A percentile compares a stretch with the other conserved stretches of the same genome.
Conservation (phyloP, 139 green algal species). For the Chlamydomonas schloesseri region DNA sequence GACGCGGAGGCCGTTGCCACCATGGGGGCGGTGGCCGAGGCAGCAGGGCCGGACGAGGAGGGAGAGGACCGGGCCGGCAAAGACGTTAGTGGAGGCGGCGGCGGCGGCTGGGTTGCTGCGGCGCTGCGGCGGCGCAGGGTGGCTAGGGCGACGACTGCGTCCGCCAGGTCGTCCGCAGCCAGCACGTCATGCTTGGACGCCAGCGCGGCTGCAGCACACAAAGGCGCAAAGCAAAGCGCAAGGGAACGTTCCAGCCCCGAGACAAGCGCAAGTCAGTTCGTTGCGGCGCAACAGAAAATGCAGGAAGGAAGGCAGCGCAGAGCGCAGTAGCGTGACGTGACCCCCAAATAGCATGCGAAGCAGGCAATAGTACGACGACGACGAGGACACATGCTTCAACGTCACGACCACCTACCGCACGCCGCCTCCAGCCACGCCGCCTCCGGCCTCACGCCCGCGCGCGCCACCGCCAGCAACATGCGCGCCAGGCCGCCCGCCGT, state of each 20-base stretch:
- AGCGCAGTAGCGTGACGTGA: no score
- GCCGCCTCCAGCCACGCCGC: not conserved
- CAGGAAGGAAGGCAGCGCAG: no score
- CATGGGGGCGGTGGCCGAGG: not conserved
- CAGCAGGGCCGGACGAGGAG: not conserved
- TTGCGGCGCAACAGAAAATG: no score
- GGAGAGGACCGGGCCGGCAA: not conserved
- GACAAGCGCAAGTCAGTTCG: no score
- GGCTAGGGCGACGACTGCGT: constrained; percentile 14
- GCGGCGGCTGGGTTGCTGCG: not conserved
- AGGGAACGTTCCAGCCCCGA: no score
- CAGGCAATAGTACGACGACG: no score
- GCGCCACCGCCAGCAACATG: constrained; percentile 30
- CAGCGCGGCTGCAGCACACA: not conserved
- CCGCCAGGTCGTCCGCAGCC: constrained; percentile 11
- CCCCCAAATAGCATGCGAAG: no score
- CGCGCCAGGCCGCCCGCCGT: constrained; percentile 16
- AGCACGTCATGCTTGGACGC: constrained; percentile 33
- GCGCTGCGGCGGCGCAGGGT: not conserved
- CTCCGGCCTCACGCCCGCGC: not conserved
- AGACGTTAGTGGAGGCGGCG: not conserved
- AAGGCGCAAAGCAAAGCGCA: not conserved
- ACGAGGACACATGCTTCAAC: no score
- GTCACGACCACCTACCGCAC: not conserved
- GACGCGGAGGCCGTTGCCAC: not conserved